Evolutionary conservation across 331 rosid species (phyloP), one percentile per base, ranked within the genome.

Genomic region (Rhamnella rubrinervis): DNA sequence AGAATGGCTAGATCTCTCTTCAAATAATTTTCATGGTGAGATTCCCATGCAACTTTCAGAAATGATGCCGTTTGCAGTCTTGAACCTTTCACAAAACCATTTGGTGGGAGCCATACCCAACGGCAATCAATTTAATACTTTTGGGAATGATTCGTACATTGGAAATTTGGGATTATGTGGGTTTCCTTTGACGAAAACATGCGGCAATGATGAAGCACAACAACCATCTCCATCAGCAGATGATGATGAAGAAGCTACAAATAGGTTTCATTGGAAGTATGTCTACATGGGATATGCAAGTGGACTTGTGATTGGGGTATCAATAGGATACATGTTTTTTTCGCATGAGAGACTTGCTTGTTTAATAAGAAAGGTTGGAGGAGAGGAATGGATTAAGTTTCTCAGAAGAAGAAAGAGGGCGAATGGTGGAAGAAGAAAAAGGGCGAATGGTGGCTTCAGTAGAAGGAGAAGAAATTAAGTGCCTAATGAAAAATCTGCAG

Each of bases 261-360:
- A 14, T 39, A n/a, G 8, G 53, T 2, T 63, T 52, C 23, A 39
- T 17, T 72, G 77, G 77, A 63, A 26, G 53, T 11, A 23, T 9
- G 70, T 63, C 37, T 16, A 41, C 68, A 72, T 40, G 49, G 77
- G 71, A 10, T 72, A 52, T 44, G 77, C 21, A 39, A 53, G 65
- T 35, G 77, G 77, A 38, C 15, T 63, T 37, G 70, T 72, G 8
- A 53, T 72, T 3, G 77, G 77, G 17, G 6, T 64, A 11, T 72
- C 76, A n/a, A n/a, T n/a, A n/a, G n/a, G n/a, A n/a, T n/a, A n/a
- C n/a, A n/a, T n/a, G n/a, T n/a, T n/a, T n/a, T n/a, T n/a, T n/a
- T n/a, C n/a, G n/a, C 2, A 3, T 72, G 13, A 70, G 28, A 26
- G 28, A 26, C 28, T 26, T 1, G 28, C 28, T 26, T 26, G 28